These are phyloP conservation scores for Brassica hybrid DNA, from an alignment of 441 rosid species.

Conservation along the genomic window DNA sequence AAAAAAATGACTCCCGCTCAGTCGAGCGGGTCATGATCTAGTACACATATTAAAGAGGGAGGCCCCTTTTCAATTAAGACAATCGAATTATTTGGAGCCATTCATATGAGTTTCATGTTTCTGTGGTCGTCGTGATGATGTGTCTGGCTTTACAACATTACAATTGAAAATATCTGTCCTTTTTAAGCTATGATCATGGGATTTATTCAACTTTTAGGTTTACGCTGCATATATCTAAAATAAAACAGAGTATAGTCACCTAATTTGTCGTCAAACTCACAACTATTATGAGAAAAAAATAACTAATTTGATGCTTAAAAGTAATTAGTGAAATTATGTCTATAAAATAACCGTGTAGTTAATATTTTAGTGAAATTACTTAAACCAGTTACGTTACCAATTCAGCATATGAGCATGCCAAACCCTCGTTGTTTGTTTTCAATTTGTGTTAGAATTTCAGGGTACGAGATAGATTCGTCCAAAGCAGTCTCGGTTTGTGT, in stretches of 20 bases:
- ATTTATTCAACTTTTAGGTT: not conserved
- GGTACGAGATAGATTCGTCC: not conserved
- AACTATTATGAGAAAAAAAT: not conserved
- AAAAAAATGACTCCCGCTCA: too few relatives aligned
- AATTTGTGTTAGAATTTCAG: not conserved
- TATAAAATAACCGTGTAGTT: not conserved
- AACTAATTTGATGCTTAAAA: not conserved
- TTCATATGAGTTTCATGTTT: slow-evolving; percentile 44
- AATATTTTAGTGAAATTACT: too few relatives aligned
- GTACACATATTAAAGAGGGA: slow-evolving; percentile 30
- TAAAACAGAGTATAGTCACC: not conserved
- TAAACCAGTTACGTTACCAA: not conserved
- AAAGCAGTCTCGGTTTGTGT: not conserved
- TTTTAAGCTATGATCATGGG: slow-evolving; percentile 3
- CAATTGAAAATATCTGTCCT: slow-evolving; percentile 34
- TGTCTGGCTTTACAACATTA: slow-evolving; percentile 34
- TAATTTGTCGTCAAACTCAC: not conserved
- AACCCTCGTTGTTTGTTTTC: not conserved
- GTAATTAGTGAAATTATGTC: too few relatives aligned
- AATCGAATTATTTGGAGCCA: slow-evolving; percentile 35
- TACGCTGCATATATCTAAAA: not conserved
- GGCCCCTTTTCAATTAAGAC: slow-evolving; percentile 19
- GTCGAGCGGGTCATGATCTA: too few relatives aligned
- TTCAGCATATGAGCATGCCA: not conserved
- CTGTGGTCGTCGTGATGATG: slow-evolving; percentile 32